Base-by-base conservation (phyloP, 352 stramenopile species). In the Lagenidium giganteum region DNA sequence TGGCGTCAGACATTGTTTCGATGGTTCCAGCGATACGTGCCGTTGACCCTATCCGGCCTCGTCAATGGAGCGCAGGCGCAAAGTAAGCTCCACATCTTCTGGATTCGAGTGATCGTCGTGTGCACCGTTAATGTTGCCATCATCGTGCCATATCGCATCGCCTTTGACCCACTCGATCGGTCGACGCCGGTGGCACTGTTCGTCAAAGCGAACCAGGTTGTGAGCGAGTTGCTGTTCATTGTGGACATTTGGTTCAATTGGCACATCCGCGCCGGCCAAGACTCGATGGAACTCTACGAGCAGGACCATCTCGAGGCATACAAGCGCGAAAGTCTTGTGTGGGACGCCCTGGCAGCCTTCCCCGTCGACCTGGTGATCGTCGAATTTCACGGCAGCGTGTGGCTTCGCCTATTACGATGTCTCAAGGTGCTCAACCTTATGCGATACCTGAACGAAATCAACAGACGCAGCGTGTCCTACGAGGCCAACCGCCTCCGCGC, bases 211-310 rank as follows among this genome's bases (percentile, higher is more conserved):
- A 16, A 70, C 17, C 67, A 83, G 18, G 42, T 75, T 2, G 40
- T 58, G n/a, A 65, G 57, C 32, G 63, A 69, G 17, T 5, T 61
- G 3, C 20, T 83, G 22, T 82, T 78, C 22, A 22, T 47, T 3
- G 11, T 75, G 5, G 69, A 83, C 30, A 51, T 83, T 18, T 82
- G 67, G 67, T 47, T 85, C 43, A 79, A 85, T 20, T 72, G 64
- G 54, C 54, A 60, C 21, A 48, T 85, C 5, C 57, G 63, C 31
- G 58, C 78, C 25, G 70, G 52, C 25, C 42, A 61, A 2, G 24
- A 67, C 4, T 72, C 72, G 8, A 63, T 73, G 17, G 72, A 85
- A 31, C 49, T 81, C 2, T 82, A 75, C 45, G 72, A 85, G 28
- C 57, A 70, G 30, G 62, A 74, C 14, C 42, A 75, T 1, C 54